Percentiles rank a stretch among this genome's conserved stretches.
phyloP scores from a whole-genome alignment of 78 protist genomes.

The Cavenderia fasciculata region DNA sequence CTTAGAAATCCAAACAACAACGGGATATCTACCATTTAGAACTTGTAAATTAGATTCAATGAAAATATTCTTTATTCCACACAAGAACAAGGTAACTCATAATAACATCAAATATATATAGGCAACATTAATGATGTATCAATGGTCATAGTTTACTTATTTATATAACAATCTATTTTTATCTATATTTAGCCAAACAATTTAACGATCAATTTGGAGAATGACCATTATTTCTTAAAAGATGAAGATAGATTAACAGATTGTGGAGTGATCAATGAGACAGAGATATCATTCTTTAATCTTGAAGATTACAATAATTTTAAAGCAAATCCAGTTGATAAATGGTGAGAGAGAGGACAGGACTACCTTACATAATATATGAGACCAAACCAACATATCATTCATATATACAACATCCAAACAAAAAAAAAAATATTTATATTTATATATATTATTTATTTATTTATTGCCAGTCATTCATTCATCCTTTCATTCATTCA shows the following conservation, averaged over 20 bases:
- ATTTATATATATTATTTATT: too few relatives aligned
- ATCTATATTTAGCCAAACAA: constrained; percentile 21
- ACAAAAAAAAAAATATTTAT: too few relatives aligned
- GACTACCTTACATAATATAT: not conserved
- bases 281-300: constrained; percentile 57
- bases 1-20: constrained; percentile 44
- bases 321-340: constrained; percentile 38
- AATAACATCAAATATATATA: not conserved
- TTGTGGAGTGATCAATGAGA: constrained; percentile 49
- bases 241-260: constrained; percentile 27
- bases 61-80: constrained; percentile 69
- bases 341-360: constrained; percentile 5
- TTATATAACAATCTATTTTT: not conserved
- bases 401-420: too few relatives aligned
- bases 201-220: constrained; percentile 46
- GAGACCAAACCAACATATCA: not conserved
- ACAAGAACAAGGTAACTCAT: constrained; percentile 15
- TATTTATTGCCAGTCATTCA: too few relatives aligned
- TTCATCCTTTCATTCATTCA: too few relatives aligned
- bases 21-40: constrained; percentile 51
- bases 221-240: constrained; percentile 54
- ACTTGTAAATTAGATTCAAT: constrained; percentile 2
- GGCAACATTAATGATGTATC: too few relatives aligned
- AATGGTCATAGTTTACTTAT: not conserved
- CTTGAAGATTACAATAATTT: not conserved